Conservation (phyloP, 2,329 filamentous ascomycete species). For the Juglanconis sp. region DNA sequence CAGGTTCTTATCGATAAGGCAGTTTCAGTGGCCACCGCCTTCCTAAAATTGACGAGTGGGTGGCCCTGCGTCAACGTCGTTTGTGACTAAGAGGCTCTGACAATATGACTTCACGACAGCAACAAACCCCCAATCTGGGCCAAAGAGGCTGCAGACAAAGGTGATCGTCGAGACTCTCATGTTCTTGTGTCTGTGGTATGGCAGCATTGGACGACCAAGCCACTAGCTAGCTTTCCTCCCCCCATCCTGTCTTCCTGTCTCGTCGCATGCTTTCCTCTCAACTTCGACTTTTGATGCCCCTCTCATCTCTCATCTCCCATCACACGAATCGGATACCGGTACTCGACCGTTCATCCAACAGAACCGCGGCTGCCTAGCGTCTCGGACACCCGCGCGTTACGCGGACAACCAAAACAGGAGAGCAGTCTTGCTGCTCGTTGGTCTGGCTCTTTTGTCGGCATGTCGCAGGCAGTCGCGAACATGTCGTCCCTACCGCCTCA, state of each 20-base stretch:
- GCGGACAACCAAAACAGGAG: background rate
- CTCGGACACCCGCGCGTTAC: too few relatives aligned
- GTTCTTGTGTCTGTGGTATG: background rate
- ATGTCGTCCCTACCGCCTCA: slow-evolving; percentile 25
- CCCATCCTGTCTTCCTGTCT: background rate
- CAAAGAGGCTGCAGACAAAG: slow-evolving; percentile 8
- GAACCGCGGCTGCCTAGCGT: too few relatives aligned
- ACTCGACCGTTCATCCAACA: background rate
- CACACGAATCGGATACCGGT: background rate
- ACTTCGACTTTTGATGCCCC: background rate
- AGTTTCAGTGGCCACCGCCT: background rate
- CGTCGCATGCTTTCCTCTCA: background rate
- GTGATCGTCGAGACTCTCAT: background rate
- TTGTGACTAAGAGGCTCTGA: background rate
- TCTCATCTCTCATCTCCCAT: background rate
- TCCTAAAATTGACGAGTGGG: background rate
- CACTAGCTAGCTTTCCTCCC: background rate
- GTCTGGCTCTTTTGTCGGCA: background rate
- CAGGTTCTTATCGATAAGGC: slow-evolving; percentile 2
- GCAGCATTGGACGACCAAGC: background rate
- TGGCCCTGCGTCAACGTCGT: slow-evolving; percentile 5
- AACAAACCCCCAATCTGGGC: background rate
- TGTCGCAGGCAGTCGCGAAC: background rate
- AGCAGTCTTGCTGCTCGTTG: background rate
- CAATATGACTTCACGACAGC: background rate